These are phyloP conservation scores for Aspergillus thermomutatus DNA, from an alignment of 2,329 filamentous ascomycete genomes.

Conservation along the genomic window DNA sequence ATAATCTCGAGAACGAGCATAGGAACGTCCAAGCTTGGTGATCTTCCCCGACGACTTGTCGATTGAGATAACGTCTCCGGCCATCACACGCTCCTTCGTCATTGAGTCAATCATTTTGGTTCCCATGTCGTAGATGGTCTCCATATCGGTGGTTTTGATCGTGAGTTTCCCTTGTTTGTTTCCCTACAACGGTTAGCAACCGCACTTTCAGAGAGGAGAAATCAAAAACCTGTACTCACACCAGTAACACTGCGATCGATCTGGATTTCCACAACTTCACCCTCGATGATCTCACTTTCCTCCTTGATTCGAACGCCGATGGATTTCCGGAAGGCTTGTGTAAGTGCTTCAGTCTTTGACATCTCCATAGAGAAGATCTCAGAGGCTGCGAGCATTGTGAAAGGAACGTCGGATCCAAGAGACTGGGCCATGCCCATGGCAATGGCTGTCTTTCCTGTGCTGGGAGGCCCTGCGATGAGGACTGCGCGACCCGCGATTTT, in stretches of 20 bases:
- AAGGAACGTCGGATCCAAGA: slow-evolving; percentile 88
- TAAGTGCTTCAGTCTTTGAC: slow-evolving; percentile 98
- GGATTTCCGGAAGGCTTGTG: slow-evolving; percentile 97
- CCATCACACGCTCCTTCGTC: slow-evolving; percentile 99
- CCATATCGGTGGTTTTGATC: slow-evolving; percentile 99
- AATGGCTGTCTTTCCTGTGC: slow-evolving; percentile 97
- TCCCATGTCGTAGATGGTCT: slow-evolving; percentile 99
- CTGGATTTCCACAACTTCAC: slow-evolving; percentile 97
- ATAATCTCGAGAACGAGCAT: slow-evolving; percentile 92
- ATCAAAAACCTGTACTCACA: slow-evolving; percentile 36
- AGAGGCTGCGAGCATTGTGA: slow-evolving; percentile 90
- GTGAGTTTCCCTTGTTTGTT: slow-evolving; percentile 99
- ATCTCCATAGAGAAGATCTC: slow-evolving; percentile 99
- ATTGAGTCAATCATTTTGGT: slow-evolving; percentile 99
- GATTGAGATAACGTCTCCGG: slow-evolving; percentile 96
- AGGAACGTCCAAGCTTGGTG: slow-evolving; percentile 92
- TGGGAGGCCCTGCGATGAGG: slow-evolving; percentile 89
- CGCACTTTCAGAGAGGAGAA: background rate
- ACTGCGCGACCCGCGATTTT: slow-evolving; percentile 96
- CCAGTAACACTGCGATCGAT: slow-evolving; percentile 96
- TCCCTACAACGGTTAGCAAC: slow-evolving; percentile 47
- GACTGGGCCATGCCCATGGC: slow-evolving; percentile 99
- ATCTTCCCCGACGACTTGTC: slow-evolving; percentile 99
- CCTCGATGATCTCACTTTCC: slow-evolving; percentile 98
- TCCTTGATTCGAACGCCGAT: slow-evolving; percentile 98